Conservation (phyloP, 495 filamentous ascomycete genomes). For the Corynascus novoguineensis region DNA sequence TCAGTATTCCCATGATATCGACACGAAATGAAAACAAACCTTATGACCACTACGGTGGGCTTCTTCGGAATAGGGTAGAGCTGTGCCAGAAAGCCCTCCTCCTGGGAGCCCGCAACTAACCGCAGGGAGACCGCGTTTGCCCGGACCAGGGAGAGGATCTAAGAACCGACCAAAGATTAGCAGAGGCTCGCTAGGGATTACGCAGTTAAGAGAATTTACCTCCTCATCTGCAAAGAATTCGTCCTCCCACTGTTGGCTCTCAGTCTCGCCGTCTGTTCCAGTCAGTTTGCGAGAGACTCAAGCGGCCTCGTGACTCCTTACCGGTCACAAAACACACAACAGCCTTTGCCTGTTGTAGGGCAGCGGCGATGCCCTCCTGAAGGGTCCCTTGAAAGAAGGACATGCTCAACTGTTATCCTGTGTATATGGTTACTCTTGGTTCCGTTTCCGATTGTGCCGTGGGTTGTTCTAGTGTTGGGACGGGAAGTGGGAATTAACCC, state of each 20-base stretch:
- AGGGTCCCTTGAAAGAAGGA: conserved; percentile 71
- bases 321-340: conserved; percentile 49
- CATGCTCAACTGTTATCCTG: conserved; percentile 36
- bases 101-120: conserved; percentile 62
- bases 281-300: conserved; percentile 5
- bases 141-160: conserved; percentile 46
- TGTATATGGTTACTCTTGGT: background rate
- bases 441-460: background rate
- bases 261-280: conserved; percentile 52
- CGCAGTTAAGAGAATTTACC: conserved; percentile 33
- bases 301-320: conserved; percentile 15
- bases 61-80: conserved; percentile 69
- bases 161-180: conserved; percentile 1
- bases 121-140: conserved; percentile 60
- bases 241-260: conserved; percentile 69
- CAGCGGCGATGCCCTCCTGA: conserved; percentile 69
- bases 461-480: background rate
- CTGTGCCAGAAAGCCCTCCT: conserved; percentile 73
- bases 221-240: conserved; percentile 60
- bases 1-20: background rate
- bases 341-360: conserved; percentile 55
- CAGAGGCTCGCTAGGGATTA: background rate
- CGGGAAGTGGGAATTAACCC: too few relatives aligned
- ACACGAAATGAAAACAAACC: conserved; percentile 40
- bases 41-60: conserved; percentile 73